phyloP scores from a whole-genome alignment of 169 alveolate genomes.

The Babesia ovata region DNA sequence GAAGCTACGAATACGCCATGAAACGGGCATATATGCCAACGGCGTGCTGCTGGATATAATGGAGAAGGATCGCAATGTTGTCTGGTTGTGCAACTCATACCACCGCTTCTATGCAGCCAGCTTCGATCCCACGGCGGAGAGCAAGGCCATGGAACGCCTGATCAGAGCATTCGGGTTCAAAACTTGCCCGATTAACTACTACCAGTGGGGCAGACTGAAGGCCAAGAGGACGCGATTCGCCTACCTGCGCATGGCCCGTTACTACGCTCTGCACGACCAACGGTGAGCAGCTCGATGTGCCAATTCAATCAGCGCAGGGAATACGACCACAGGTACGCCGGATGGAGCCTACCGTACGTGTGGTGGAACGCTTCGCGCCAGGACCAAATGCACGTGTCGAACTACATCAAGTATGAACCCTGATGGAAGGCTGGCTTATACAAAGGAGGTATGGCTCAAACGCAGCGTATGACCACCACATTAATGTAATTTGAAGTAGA shows the following conservation, averaged over 20 bases:
- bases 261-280: conserved; percentile 72
- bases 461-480: no score
- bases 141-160: conserved; percentile 61
- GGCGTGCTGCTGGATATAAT: conserved; percentile 73
- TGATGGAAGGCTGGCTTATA: background rate
- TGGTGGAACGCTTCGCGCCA: conserved; percentile 71
- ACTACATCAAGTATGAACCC: conserved; percentile 41
- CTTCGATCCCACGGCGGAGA: conserved; percentile 72
- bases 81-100: conserved; percentile 78
- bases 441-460: no score
- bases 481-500: no score
- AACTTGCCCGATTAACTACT: conserved; percentile 69
- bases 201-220: conserved; percentile 80
- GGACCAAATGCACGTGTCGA: conserved; percentile 58
- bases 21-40: conserved; percentile 52
- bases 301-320: conserved; percentile 24
- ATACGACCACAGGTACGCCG: conserved; percentile 70
- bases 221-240: conserved; percentile 71
- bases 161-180: conserved; percentile 72
- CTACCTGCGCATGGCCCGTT: conserved; percentile 78
- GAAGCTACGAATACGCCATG: conserved; percentile 71
- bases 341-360: conserved; percentile 79
- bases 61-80: conserved; percentile 71
- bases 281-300: conserved; percentile 40
- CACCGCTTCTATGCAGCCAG: conserved; percentile 77